Evolutionary conservation across 129 eudicot genomes (phyloP).

Genomic region (Gnaphalium uliginosum): DNA sequence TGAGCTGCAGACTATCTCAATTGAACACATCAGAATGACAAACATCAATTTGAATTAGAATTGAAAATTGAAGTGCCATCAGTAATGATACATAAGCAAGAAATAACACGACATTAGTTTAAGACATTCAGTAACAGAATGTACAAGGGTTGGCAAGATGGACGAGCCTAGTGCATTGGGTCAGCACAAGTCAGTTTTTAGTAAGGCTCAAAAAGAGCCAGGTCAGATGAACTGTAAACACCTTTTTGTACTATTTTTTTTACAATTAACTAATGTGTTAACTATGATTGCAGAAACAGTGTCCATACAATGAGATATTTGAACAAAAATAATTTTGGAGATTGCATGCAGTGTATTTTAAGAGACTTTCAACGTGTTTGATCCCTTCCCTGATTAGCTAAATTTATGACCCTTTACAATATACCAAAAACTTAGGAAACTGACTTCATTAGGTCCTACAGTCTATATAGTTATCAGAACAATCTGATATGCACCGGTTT

Average conservation of each 20-base stretch:
- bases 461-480: background rate
- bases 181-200: no score
- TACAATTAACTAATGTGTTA: background rate
- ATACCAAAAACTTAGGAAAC: background rate
- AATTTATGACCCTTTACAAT: background rate
- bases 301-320: background rate
- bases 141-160: background rate
- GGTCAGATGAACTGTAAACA: no score
- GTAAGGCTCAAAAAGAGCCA: no score
- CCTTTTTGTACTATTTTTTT: background rate
- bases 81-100: background rate
- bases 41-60: background rate
- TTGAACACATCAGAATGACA: slow-evolving; percentile 39
- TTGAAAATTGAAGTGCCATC: slow-evolving; percentile 2
- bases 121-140: background rate
- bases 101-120: background rate
- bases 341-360: background rate
- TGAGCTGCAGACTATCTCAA: slow-evolving; percentile 74
- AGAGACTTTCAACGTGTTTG: background rate
- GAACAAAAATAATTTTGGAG: background rate
- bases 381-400: background rate
- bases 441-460: background rate
- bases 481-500: background rate
- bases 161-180: background rate
- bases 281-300: background rate